Base-by-base conservation (phyloP, 108 stramenopile genomes). In the Skeletonema potamos region DNA sequence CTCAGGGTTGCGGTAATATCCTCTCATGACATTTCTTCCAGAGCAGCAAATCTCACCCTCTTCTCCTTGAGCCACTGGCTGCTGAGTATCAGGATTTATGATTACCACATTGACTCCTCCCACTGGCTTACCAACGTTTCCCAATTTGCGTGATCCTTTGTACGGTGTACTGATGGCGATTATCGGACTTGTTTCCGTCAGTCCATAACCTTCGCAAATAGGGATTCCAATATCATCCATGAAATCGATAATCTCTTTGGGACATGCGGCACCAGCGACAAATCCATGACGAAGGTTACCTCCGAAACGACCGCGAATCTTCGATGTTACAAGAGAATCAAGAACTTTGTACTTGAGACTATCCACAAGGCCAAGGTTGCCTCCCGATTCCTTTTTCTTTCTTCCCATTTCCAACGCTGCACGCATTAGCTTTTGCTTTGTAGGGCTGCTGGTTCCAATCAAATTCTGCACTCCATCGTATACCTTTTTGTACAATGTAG, bases 191-290 rank as follows among this genome's bases (percentile, higher is more conserved):
- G 93, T 94, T 63, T 94, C 93, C 2, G 93, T 91, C 43, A 94
- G 71, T 36, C 89, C 89, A 30, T 90, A 90, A 0, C 98, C 98
- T 70, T 97, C 96, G 68, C 86, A 92, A 28, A 97, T 83, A 8
- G 92, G 89, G 55, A 98, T 94, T 15, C 95, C 97, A 62, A 97
- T 85, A 67, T 87, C 84, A 72, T 97, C 98, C 92, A 98, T 96
- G 59, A 98, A 98, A 29, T 87, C 68, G 22, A 97, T 80, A 46
- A 98, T 96, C 57, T 96, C 92, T 33, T 85, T 69, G 5, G 91
- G 89, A 58, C 92, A 92, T 8, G 97, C 97, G 24, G 98, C 95
- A 36, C 96, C 98, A 32, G 92, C 98, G 29, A 87, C 86, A 81
- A 89, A 92, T 5, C 85, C 90, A 66, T 92, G 85, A 46, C 84